Conservation (phyloP, 1,139 yeast genomes). For the Entelexis sorbosivorans region DNA sequence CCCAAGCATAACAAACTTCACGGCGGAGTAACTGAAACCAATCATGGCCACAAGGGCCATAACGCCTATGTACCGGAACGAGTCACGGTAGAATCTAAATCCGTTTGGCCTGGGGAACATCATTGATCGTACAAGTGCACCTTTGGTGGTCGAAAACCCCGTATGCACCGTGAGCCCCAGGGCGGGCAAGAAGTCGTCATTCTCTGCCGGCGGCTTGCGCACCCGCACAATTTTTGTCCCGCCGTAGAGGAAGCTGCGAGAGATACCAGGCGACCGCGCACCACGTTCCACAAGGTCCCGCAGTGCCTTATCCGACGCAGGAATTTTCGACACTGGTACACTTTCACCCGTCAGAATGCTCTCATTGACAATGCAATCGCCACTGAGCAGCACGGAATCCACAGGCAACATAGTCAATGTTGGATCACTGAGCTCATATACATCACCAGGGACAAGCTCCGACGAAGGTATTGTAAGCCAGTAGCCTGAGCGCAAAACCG, state of each 20-base stretch:
- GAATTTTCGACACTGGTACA: conserved; percentile 78
- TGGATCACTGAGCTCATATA: conserved; percentile 84
- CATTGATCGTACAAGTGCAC: conserved; percentile 91
- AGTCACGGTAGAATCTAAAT: conserved; percentile 85
- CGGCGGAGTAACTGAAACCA: conserved; percentile 76
- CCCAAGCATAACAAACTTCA: conserved; percentile 69
- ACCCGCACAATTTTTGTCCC: conserved; percentile 85
- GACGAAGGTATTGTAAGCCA: conserved; percentile 76
- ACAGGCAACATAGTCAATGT: conserved; percentile 65
- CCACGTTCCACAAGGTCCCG: conserved; percentile 45
- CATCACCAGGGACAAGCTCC: conserved; percentile 93
- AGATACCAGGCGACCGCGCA: conserved; percentile 37
- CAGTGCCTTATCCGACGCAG: conserved; percentile 56
- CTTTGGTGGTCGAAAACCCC: conserved; percentile 92
- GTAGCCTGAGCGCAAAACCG: conserved; percentile 86
- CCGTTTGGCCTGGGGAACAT: conserved; percentile 90
- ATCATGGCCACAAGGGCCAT: conserved; percentile 76
- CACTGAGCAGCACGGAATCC: conserved; percentile 75
- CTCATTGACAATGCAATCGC: conserved; percentile 89
- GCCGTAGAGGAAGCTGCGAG: conserved; percentile 67
- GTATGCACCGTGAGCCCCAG: conserved; percentile 80
- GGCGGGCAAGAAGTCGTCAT: conserved; percentile 43
- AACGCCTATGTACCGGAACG: conserved; percentile 89
- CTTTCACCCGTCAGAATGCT: conserved; percentile 97
- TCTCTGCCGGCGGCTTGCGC: conserved; percentile 43